Evolutionary conservation across 192 early-diverging fungal genomes (phyloP).

Genomic region (Obelidium mucronatum): DNA sequence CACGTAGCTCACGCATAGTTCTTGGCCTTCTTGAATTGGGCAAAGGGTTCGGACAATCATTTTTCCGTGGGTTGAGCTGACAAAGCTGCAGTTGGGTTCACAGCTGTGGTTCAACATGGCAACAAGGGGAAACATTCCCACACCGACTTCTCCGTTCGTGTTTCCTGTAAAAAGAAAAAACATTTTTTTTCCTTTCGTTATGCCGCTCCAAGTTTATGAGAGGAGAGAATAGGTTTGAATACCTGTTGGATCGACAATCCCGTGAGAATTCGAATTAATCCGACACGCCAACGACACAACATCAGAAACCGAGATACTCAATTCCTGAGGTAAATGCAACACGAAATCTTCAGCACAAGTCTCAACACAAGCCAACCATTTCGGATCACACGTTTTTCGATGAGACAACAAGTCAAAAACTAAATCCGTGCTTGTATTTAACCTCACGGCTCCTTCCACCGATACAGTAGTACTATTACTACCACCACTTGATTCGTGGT

Average conservation of each 20-base stretch:
- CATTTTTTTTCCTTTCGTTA: no score
- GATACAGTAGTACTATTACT: no score
- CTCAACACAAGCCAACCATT: conserved; percentile 41
- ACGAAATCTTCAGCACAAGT: conserved; percentile 32
- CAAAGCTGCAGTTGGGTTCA: conserved; percentile 74
- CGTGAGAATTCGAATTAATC: conserved; percentile 72
- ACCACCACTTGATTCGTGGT: no score
- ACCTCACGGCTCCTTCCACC: background rate
- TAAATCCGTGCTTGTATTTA: conserved; percentile 11
- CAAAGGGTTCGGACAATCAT: conserved; percentile 68
- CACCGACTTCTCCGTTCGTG: conserved; percentile 49
- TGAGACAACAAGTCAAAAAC: conserved; percentile 44
- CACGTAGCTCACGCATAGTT: conserved; percentile 72
- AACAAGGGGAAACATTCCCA: conserved; percentile 76
- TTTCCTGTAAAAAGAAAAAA: no score
- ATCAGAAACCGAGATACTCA: conserved; percentile 33
- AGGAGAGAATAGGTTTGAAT: conserved; percentile 48
- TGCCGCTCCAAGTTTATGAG: no score
- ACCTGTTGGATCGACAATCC: conserved; percentile 56
- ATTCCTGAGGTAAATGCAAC: background rate
- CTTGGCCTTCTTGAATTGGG: conserved; percentile 61
- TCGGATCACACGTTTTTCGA: conserved; percentile 26
- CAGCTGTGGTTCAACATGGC: conserved; percentile 78
- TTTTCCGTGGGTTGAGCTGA: conserved; percentile 51
- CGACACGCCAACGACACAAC: conserved; percentile 62